Percentiles rank a stretch among this genome's conserved stretches.
phyloP scores from a whole-genome alignment of 23 red algal species.

The Gracilariopsis chorda region DNA sequence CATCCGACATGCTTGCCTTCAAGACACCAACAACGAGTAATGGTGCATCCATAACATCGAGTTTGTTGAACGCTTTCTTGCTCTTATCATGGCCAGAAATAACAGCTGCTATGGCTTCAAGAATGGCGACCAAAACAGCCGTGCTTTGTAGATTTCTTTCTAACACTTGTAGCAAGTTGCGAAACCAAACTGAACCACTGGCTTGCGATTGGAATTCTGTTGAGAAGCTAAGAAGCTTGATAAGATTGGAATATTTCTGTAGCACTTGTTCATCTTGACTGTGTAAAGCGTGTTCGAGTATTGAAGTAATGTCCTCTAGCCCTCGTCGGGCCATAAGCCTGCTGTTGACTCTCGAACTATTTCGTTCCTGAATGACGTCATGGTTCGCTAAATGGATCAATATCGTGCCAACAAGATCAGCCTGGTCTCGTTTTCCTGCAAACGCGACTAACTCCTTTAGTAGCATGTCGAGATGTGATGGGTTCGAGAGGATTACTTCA shows the following conservation, averaged over 20 bases:
- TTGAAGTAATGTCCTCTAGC: not conserved
- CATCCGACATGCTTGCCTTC: not conserved
- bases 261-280: not conserved
- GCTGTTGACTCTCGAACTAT: not conserved
- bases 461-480: not conserved
- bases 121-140: not conserved
- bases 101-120: not conserved
- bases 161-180: not conserved
- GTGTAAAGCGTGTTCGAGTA: not conserved
- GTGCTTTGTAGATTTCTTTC: not conserved
- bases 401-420: not conserved
- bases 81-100: not conserved
- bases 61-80: conserved; percentile 29
- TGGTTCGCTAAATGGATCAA: not conserved
- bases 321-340: not conserved
- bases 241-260: not conserved
- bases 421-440: not conserved
- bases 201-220: not conserved
- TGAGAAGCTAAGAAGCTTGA: not conserved
- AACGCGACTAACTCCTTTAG: not conserved
- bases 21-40: not conserved
- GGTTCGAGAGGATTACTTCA: not conserved
- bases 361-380: not conserved
- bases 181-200: not conserved
- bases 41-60: not conserved